A percentile compares a stretch with the other conserved stretches of the same genome.
Conservation (phyloP, 768 basidiomycete species). For the Chlorophyllum brunneum region DNA sequence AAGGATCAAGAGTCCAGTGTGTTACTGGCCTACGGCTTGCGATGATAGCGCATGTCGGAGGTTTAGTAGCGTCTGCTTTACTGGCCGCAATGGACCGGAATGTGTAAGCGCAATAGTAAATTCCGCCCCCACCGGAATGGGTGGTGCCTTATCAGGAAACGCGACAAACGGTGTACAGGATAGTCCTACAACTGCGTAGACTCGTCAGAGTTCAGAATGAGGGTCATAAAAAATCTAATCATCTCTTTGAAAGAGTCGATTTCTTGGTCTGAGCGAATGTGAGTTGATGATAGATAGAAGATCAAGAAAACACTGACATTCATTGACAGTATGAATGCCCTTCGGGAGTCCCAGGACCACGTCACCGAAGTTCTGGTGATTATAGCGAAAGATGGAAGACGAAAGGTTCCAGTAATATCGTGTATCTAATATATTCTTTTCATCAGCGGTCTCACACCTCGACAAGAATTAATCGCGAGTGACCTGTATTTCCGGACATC, state of each 20-base stretch:
- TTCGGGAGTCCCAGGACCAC: conserved; percentile 22
- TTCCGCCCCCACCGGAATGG: no score
- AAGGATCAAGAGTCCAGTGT: no score
- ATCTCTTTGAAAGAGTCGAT: conserved; percentile 56
- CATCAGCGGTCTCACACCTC: not conserved
- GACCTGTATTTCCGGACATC: conserved; percentile 58
- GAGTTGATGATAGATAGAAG: not conserved
- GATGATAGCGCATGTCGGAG: no score
- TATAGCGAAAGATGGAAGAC: conserved; percentile 67
- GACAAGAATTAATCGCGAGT: conserved; percentile 14
- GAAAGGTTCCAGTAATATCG: conserved; percentile 56
- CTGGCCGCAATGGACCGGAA: not conserved
- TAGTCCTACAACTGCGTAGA: conserved; percentile 23
- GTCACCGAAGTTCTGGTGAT: conserved; percentile 36
- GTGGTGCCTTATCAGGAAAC: no score
- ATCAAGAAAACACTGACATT: conserved; percentile 40
- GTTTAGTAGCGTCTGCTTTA: no score
- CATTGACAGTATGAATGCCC: conserved; percentile 69
- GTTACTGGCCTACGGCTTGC: no score
- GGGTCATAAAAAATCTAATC: conserved; percentile 59
- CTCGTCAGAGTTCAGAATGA: conserved; percentile 71
- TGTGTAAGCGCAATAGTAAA: no score
- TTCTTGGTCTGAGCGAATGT: conserved; percentile 35
- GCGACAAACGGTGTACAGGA: not conserved
- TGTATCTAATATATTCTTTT: conserved; percentile 40